Evolutionary conservation across 108 stramenopile genomes (phyloP), one percentile per base, ranked within the genome.

Genomic region (Cyclotella kingstonii): DNA sequence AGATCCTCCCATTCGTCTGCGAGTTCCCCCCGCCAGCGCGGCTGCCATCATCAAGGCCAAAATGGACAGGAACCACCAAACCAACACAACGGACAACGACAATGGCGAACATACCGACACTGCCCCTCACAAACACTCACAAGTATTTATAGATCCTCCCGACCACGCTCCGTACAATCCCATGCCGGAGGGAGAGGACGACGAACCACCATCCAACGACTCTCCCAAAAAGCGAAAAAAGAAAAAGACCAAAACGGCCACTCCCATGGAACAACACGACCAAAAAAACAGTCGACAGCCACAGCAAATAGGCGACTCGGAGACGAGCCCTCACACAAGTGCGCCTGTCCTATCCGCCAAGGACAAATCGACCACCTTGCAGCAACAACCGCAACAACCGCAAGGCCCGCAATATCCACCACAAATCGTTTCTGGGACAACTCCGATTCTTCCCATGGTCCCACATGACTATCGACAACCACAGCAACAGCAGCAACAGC

Each of bases 1-100:
- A 43, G 81, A 80, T 47, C 87, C 90, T 18, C 90, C 90, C 46
- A 83, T 92, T 17, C 84, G 87, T 47, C 53, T 92, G 43, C 86
- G 85, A 48, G 87, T 92, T 9, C 86, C 90, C 33, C 82, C 90
- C 26, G 85, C 86, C 10, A 62, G 87, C 25, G 87, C 87, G 41
- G 87, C 87, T 11, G 90, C 90, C 0, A 87, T 82, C 6, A 76
- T 84, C 12, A 76, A 79, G 74, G 86, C 83, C 44, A 71, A 81
- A 47, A 65, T 86, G 58, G 89, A 89, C 38, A 86, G n/a, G n/a
- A n/a, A n/a, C n/a, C 41, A 78, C 77, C 23, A 82, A 80, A 56
- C 51, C 66, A n/a, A 63, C 63, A 29, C n/a, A 63, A 39, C 19
- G 61, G 55, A 39, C 68, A 62, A 8, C 53, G 39, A 41, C 28